Base-by-base conservation (phyloP, 2,329 filamentous ascomycete genomes). In the Exophiala dermatitidis region DNA sequence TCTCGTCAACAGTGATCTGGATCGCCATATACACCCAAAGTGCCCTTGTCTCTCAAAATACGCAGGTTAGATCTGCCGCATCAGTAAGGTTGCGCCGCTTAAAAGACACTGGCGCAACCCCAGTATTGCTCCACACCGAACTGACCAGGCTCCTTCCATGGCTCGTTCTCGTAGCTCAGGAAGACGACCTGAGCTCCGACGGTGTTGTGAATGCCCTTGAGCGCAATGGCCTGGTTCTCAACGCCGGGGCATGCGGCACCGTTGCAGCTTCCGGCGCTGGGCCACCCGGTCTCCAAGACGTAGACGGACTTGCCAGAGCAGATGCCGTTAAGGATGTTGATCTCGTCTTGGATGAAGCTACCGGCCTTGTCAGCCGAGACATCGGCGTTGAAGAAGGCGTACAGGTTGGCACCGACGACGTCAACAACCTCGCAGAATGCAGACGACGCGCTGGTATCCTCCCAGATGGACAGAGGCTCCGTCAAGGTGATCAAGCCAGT, bases 211-310 rank as follows among this genome's bases (percentile, higher is more conserved):
- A 97, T 91, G 53, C 80, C 80, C 60, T 78, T 68, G 68, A 97
- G 82, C 63, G 91, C 91, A 41, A 66, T 70, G 47, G 73, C 73
- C 79, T 97, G 91, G 74, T 91, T 75, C 1, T 67, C 40, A 3
- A 62, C 46, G 62, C 86, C 83, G 52, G 90, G 82, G 63, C 87
- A 75, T 54, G 90, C 90, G 19, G 67, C 67, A 56, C 88, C 88
- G 73, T 93, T 91, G 73, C 80, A 71, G 31, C 70, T 64, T 67
- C 90, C 90, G 5, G 68, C 62, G 50, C 75, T 83, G 60, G 91
- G 91, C 90, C 90, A 97, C 65, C 91, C 91, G 53, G 86, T 87
- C 83, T 97, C 91, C 63, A 94, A 78, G 74, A 91, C 88, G 76
- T 88, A 82, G 62, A 84, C 84, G 36, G 80, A 73, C 76, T 86